A percentile compares a stretch with the other conserved stretches of the same genome.
Evolutionary conservation across 2,329 filamentous ascomycete species (phyloP).

Genomic region (Akanthomyces muscarius): DNA sequence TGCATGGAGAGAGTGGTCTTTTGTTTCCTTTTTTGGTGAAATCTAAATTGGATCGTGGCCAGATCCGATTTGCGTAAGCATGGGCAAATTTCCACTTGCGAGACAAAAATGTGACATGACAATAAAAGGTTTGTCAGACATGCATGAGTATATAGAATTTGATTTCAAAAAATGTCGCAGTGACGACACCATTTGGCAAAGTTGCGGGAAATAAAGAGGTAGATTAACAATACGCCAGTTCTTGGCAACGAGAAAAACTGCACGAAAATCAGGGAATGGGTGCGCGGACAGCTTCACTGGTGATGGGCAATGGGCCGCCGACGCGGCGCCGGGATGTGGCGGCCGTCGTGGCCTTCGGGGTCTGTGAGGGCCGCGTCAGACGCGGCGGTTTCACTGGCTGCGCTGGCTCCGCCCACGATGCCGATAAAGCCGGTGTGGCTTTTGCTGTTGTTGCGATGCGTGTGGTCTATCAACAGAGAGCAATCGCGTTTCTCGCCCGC

Average conservation of each 20-base stretch:
- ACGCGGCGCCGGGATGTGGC: conserved; percentile 3
- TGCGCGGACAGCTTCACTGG: neutral
- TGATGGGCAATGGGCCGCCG: neutral
- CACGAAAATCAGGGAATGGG: neutral
- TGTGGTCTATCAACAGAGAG: neutral
- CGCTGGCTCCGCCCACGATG: neutral
- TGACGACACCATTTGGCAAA: neutral
- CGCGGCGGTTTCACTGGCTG: neutral
- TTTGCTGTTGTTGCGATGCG: neutral
- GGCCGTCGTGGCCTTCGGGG: neutral
- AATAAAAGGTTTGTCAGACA: too few species aligned
- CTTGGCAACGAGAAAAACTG: neutral
- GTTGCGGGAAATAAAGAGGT: neutral
- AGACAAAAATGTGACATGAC: too few species aligned
- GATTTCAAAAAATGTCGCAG: too few species aligned
- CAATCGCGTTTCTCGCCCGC: neutral
- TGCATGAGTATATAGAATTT: too few species aligned
- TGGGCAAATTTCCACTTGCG: too few species aligned
- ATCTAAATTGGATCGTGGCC: neutral
- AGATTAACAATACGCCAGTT: neutral
- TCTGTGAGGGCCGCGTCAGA: neutral
- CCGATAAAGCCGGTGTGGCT: conserved; percentile 10
- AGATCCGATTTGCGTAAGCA: neutral
- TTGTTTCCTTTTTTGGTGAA: neutral
- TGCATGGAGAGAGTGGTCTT: neutral